Conservation (phyloP, 176 grass and related monocot genomes). For the Elaeis guineensis region DNA sequence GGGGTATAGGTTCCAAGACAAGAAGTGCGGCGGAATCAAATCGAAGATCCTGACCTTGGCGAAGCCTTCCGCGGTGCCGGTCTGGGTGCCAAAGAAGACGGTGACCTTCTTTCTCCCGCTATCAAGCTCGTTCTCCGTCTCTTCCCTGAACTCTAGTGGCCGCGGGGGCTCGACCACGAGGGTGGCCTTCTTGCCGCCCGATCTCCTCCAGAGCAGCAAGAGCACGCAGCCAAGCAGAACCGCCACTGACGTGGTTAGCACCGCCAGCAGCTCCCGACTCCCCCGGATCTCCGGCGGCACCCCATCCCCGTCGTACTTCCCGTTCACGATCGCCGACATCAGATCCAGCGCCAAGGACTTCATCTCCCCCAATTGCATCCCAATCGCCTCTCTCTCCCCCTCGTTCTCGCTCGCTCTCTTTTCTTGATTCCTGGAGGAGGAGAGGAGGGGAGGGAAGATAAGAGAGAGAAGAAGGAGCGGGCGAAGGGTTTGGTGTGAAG, state of each 20-base stretch:
- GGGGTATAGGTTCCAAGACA: neutral
- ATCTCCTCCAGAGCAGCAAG: conserved; percentile 58
- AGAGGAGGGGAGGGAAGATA: too few species aligned
- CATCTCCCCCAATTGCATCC: too few species aligned
- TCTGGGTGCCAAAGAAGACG: conserved; percentile 97
- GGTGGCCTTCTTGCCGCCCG: neutral
- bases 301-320: too few species aligned
- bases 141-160: conserved; percentile 27
- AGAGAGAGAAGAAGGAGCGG: too few species aligned
- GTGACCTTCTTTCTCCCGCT: conserved; percentile 67
- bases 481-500: too few species aligned
- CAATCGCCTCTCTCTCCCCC: too few species aligned
- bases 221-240: conserved; percentile 39
- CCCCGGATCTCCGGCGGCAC: conserved; percentile 23
- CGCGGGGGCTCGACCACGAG: conserved; percentile 12
- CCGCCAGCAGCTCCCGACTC: conserved; percentile 23
- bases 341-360: too few species aligned
- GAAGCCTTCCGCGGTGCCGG: conserved; percentile 85
- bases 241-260: conserved; percentile 49
- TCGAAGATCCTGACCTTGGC: conserved; percentile 60
- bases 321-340: too few species aligned
- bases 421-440: too few species aligned
- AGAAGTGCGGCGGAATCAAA: conserved; percentile 1
- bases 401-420: too few species aligned
- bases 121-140: conserved; percentile 38